A percentile compares a stretch with the other conserved stretches of the same genome.
phyloP scores from a whole-genome alignment of 1,139 yeast species.

The Lizanozyma gosingica region DNA sequence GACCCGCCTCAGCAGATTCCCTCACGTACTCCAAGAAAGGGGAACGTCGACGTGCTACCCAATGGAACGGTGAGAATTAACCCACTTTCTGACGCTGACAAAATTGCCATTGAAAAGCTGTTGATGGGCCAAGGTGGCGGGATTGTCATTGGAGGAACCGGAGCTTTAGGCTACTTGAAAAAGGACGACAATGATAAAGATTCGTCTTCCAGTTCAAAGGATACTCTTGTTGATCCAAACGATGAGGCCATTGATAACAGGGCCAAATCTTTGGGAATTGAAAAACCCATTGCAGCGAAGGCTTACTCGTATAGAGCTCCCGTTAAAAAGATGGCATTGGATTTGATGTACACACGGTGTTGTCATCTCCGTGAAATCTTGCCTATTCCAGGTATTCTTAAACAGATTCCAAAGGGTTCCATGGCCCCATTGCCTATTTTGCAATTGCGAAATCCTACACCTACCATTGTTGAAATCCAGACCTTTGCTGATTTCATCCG shows the following conservation, averaged over 20 bases:
- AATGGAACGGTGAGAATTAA: constrained; percentile 27
- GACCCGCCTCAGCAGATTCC: constrained; percentile 98
- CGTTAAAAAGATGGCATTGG: constrained; percentile 41
- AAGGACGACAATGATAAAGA: constrained; percentile 7
- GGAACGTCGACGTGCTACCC: constrained; percentile 56
- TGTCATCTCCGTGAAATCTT: constrained; percentile 87
- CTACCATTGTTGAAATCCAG: constrained; percentile 80
- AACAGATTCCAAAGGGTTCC: constrained; percentile 65
- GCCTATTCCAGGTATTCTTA: constrained; percentile 86
- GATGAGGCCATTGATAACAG: constrained; percentile 23
- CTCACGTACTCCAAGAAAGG: constrained; percentile 71
- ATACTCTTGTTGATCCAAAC: background rate
- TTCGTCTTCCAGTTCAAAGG: constrained; percentile 5
- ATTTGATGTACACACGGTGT: constrained; percentile 77
- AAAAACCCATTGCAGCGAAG: constrained; percentile 24
- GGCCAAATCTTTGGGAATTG: constrained; percentile 28
- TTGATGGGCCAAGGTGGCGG: constrained; percentile 39
- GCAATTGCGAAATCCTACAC: constrained; percentile 79
- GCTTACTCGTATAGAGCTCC: background rate
- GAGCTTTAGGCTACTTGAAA: constrained; percentile 22
- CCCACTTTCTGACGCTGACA: constrained; percentile 36
- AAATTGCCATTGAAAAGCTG: constrained; percentile 23
- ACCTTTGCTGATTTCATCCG: constrained; percentile 85
- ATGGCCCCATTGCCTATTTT: constrained; percentile 66
- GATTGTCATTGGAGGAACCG: constrained; percentile 40